Evolutionary conservation across 148 eudicot genomes (phyloP), one percentile per base, ranked within the genome.

Genomic region (Rhododendron griersonianum): DNA sequence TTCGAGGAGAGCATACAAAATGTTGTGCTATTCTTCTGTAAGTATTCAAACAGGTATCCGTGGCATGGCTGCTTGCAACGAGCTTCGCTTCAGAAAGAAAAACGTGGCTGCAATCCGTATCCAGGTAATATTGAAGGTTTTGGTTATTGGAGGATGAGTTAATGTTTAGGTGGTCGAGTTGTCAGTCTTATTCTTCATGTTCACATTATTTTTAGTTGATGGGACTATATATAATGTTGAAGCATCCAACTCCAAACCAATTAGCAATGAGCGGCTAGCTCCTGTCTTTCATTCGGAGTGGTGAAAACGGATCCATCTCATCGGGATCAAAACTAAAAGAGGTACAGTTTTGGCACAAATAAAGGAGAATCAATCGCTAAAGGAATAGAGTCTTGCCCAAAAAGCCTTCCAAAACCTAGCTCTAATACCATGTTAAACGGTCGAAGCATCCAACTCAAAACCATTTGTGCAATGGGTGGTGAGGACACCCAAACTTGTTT

Each of bases 41-140:
- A 80, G 81, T 37, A 82, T 96, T 83, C 95, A 95, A 90, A 81
- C 93, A 65, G 96, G 93, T 88, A 89, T 96, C 89, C 94, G 98
- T 78, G 94, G 91, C 18, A 90, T 91, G 94, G 90, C 91, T 92
- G 96, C 96, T 90, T 92, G 94, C 25, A 79, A 77, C 80, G 93
- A 92, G 88, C 92, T 94, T 86, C 83, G 30, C 81, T 88, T 86
- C 61, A 89, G 91, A 88, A 95, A 84, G 89, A 86, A 82, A 89
- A 91, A 85, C 57, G 84, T 73, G 81, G 98, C 96, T 86, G 95
- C 98, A 35, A 89, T 90, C 86, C 33, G 84, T 44, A 94, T 95
- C 85, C 98, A 96, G 98, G 99, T 96, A 88, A 76, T 76, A 35
- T 61, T 85, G 61, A 48, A 77, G 5, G 61, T 55, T 65, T 21